Base-by-base conservation (phyloP, 805 yeast genomes). In the Clavispora vitiphila region DNA sequence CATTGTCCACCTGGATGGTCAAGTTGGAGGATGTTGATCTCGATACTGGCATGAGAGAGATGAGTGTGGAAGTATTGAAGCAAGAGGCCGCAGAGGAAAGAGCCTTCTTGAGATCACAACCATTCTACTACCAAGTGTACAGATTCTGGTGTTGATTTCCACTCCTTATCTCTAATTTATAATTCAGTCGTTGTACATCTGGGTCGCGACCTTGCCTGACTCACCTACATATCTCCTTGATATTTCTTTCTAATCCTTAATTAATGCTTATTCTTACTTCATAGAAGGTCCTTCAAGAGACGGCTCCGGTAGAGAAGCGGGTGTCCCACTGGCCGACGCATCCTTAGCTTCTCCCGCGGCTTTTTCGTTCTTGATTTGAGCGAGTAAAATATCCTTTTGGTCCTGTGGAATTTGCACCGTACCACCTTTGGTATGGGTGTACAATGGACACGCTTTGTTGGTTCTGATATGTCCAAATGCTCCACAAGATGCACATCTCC, bases 401-500 rank as follows among this genome's bases (percentile, higher is more conserved):
- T 51, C 52, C 30, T 49, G 54, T 6, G 51, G 46, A 20, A 49
- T 49, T 25, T 46, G 55, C 11, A 49, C 44, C 6, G 55, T 54
- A 9, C 66, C 67, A 1, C 64, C 69, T 39, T 60, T 54, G 9
- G 66, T 61, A 40, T 63, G 63, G 23, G 49, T 43, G 58, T 86
- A 91, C 76, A 89, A 74, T 12, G 98, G 99, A 66, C 99, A 91
- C 2, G 91, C 69, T 56, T 83, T 84, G 60, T 88, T 89, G 2
- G 99, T 91, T 59, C 93, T 77, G 47, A 91, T 91, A 61, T 91
- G 99, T 0, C 98, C 99, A 48, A 86, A 74, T 10, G 91, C 93
- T 18, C 98, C 98, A 72, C 99, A 91, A 0, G 93, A 83, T 3
- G 95, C 90, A 66, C 99, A 91, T 56, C 87, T 79, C 59, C 99